These are phyloP conservation scores for Platismatia glauca DNA, from an alignment of 495 filamentous ascomycete genomes.

Conservation along the genomic window DNA sequence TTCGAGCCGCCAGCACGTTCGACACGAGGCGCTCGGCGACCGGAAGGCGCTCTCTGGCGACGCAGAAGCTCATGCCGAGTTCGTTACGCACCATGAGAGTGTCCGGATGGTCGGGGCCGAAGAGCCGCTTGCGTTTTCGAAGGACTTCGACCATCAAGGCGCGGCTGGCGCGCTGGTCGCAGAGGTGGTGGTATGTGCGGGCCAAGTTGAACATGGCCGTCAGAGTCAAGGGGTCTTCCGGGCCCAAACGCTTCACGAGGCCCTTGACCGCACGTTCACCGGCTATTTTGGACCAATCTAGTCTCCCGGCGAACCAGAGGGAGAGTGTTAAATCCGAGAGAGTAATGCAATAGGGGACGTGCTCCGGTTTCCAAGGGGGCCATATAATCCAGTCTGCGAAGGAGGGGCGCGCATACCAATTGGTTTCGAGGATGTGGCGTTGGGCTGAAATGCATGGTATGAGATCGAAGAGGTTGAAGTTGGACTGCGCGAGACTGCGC, in stretches of 20 bases:
- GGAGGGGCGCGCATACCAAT: conserved; percentile 14
- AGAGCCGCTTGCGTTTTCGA: conserved; percentile 15
- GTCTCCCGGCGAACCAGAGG: conserved; percentile 1
- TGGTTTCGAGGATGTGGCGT: conserved; percentile 3
- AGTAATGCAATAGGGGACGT: conserved; percentile 11
- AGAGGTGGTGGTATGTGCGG: conserved; percentile 24
- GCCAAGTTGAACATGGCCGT: conserved; percentile 24
- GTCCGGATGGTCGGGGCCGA: conserved; percentile 22
- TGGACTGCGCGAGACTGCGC: conserved; percentile 18
- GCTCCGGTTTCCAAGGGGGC: conserved; percentile 18
- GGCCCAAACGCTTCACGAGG: conserved; percentile 16
- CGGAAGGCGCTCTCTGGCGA: conserved; percentile 8
- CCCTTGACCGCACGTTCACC: conserved; percentile 9
- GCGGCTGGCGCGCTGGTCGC: conserved; percentile 13
- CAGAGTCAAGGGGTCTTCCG: conserved; percentile 20
- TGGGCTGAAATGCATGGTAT: conserved; percentile 13
- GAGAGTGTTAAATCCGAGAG: conserved; percentile 15
- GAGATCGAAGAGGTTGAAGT: conserved; percentile 22
- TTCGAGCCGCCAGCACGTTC: conserved; percentile 22
- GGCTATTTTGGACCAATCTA: too few species aligned
- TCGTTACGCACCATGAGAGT: conserved; percentile 22
- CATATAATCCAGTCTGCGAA: conserved; percentile 6
- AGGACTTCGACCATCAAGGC: conserved; percentile 16
- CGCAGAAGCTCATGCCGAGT: conserved; percentile 20
- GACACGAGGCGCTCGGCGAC: conserved; percentile 22